A percentile compares a stretch with the other conserved stretches of the same genome.
Evolutionary conservation across 805 yeast species (phyloP).

Genomic region (Saturnispora serradocipensis): DNA sequence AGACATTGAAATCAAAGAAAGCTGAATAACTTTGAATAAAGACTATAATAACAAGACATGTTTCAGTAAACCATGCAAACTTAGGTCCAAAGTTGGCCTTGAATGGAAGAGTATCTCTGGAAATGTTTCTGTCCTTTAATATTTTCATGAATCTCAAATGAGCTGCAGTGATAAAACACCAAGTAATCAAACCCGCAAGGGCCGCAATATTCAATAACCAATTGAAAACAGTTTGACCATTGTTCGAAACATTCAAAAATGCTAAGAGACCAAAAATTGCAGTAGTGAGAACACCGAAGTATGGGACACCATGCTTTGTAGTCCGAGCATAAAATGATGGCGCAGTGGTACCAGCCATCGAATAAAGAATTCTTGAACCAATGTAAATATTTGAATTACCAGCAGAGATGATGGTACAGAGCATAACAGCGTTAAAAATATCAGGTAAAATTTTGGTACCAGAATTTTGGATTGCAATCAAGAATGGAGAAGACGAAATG

Average conservation of each 20-base stretch:
- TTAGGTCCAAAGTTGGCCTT: constrained; percentile 62
- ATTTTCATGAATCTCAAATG: constrained; percentile 66
- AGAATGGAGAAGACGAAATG: constrained; percentile 57
- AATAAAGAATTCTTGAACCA: constrained; percentile 59
- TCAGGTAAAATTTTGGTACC: constrained; percentile 60
- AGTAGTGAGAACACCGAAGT: constrained; percentile 45
- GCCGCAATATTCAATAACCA: constrained; percentile 74
- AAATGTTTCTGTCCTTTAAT: constrained; percentile 50
- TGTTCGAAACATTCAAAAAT: constrained; percentile 44
- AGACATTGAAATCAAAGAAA: constrained; percentile 46
- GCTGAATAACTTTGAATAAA: constrained; percentile 64
- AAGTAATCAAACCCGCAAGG: constrained; percentile 64
- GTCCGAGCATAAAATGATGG: constrained; percentile 43
- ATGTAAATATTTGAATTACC: constrained; percentile 70
- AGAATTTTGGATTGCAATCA: constrained; percentile 59
- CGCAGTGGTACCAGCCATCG: constrained; percentile 54
- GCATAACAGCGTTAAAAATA: constrained; percentile 63
- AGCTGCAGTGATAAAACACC: constrained; percentile 57
- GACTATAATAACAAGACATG: constrained; percentile 43
- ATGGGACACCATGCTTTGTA: constrained; percentile 54
- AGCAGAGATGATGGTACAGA: constrained; percentile 63
- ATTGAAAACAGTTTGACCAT: constrained; percentile 51
- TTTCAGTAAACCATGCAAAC: constrained; percentile 52
- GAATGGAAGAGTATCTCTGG: constrained; percentile 62
- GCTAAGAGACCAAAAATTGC: constrained; percentile 57